Evolutionary conservation across 257 asterid species (phyloP).

Genomic region (Nemophila menziesii): DNA sequence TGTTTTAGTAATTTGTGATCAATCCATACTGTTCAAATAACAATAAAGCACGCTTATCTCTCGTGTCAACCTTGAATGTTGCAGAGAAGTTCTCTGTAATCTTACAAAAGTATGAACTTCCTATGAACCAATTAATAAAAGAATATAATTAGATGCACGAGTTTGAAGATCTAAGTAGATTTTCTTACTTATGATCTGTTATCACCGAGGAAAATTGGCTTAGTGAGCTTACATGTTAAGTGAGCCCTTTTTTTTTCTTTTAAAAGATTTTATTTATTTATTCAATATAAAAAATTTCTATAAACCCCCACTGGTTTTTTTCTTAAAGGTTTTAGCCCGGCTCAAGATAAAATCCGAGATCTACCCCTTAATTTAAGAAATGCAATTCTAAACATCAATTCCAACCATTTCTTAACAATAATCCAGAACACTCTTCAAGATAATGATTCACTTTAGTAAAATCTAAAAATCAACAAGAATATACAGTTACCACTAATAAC

Average conservation of each 20-base stretch:
- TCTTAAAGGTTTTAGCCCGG: too few relatives aligned
- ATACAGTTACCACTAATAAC: not conserved
- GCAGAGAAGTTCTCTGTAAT: constrained; percentile 40
- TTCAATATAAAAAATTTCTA: too few relatives aligned
- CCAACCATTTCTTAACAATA: not conserved
- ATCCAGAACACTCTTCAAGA: not conserved
- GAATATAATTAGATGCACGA: not conserved
- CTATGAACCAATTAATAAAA: constrained; percentile 16
- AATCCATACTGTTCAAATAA: constrained; percentile 7
- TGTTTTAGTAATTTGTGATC: not conserved
- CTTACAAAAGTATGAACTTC: constrained; percentile 37
- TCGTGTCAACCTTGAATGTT: constrained; percentile 35
- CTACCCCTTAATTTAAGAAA: too few relatives aligned
- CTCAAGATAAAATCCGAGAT: too few relatives aligned
- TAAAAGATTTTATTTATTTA: too few relatives aligned
- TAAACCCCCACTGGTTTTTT: too few relatives aligned
- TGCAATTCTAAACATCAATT: not conserved
- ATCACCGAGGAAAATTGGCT: not conserved
- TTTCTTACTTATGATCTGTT: not conserved
- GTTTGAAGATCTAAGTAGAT: not conserved
- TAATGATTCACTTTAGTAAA: too few relatives aligned
- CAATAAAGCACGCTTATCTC: constrained; percentile 40
- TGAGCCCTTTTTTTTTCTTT: too few relatives aligned
- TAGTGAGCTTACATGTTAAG: too few relatives aligned
- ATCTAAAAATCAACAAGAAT: too few relatives aligned